phyloP scores from a whole-genome alignment of 768 basidiomycete genomes.

The Strobilomyces confusus region DNA sequence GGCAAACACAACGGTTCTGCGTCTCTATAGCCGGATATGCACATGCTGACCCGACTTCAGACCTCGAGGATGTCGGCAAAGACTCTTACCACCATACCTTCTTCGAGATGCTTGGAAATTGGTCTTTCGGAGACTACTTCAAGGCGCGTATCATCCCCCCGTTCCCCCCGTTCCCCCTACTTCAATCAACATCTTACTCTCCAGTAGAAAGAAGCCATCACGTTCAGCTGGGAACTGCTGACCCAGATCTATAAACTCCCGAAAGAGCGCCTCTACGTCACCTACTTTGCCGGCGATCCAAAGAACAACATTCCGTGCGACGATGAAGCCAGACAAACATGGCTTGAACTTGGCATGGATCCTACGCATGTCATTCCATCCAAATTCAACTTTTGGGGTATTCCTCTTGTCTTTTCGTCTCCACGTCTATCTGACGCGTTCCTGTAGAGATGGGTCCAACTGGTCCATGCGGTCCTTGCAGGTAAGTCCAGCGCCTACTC shows the following conservation, averaged over 20 bases:
- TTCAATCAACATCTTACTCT: constrained; percentile 1
- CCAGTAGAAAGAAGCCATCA: constrained; percentile 83
- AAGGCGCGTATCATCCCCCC: constrained; percentile 53
- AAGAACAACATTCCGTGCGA: constrained; percentile 83
- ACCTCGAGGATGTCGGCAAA: constrained; percentile 97
- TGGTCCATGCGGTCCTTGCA: constrained; percentile 97
- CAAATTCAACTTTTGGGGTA: constrained; percentile 99
- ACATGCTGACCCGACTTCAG: constrained; percentile 37
- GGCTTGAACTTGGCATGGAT: constrained; percentile 84
- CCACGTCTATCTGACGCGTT: constrained; percentile 1
- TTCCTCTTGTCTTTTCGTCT: constrained; percentile 19
- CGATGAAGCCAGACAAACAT: constrained; percentile 79
- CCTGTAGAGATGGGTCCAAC: constrained; percentile 93
- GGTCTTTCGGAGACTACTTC: constrained; percentile 99
- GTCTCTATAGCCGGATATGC: background rate
- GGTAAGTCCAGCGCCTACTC: constrained; percentile 36
- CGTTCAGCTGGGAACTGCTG: constrained; percentile 91
- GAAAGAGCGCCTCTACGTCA: constrained; percentile 90
- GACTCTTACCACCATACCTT: constrained; percentile 98
- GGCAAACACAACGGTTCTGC: constrained; percentile 93
- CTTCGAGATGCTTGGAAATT: constrained; percentile 99
- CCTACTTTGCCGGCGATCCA: constrained; percentile 96
- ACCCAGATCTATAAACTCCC: constrained; percentile 87
- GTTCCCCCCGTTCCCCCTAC: background rate
- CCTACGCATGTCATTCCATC: constrained; percentile 91